Evolutionary conservation across 1,284 basidiomycete genomes (phyloP).

Genomic region (Athelia sp.): DNA sequence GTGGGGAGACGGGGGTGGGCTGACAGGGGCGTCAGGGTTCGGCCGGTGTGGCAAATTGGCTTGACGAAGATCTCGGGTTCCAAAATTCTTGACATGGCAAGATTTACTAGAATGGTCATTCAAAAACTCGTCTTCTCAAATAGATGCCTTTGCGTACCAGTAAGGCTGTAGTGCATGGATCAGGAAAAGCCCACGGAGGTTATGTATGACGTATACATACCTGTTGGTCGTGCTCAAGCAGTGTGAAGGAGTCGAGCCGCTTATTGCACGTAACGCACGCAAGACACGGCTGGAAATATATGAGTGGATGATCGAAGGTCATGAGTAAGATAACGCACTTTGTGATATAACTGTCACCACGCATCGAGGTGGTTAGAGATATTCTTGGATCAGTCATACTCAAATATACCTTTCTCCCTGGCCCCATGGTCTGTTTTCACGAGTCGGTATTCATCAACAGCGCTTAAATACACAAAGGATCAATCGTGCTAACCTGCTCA

Average conservation of each 20-base stretch:
- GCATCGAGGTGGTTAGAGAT: conserved; percentile 4
- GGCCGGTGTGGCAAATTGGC: conserved; percentile 60
- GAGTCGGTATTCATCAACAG: conserved; percentile 5
- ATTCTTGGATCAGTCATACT: not conserved
- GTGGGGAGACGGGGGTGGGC: conserved; percentile 18
- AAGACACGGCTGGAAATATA: conserved; percentile 53
- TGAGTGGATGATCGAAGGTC: conserved; percentile 6
- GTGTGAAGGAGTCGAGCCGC: conserved; percentile 64
- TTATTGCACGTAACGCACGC: conserved; percentile 68
- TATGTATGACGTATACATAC: conserved; percentile 33
- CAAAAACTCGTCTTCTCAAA: not conserved
- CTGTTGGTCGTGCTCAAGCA: conserved; percentile 74
- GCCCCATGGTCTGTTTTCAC: conserved; percentile 62
- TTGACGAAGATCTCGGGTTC: conserved; percentile 66
- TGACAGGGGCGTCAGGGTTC: conserved; percentile 16
- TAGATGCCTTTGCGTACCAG: conserved; percentile 37
- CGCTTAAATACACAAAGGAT: too few relatives aligned
- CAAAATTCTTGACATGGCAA: conserved; percentile 70
- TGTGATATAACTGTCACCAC: conserved; percentile 63
- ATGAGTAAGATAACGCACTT: conserved; percentile 34
- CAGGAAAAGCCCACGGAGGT: not conserved
- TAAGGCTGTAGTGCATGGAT: conserved; percentile 43
- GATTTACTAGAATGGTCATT: conserved; percentile 45
- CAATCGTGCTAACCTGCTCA: conserved; percentile 56
- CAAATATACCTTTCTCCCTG: conserved; percentile 65